Percentiles rank a stretch among this genome's conserved stretches.
These are phyloP conservation scores for Hamigera avellanea DNA, from an alignment of 495 filamentous ascomycete genomes.

Conservation along the genomic window DNA sequence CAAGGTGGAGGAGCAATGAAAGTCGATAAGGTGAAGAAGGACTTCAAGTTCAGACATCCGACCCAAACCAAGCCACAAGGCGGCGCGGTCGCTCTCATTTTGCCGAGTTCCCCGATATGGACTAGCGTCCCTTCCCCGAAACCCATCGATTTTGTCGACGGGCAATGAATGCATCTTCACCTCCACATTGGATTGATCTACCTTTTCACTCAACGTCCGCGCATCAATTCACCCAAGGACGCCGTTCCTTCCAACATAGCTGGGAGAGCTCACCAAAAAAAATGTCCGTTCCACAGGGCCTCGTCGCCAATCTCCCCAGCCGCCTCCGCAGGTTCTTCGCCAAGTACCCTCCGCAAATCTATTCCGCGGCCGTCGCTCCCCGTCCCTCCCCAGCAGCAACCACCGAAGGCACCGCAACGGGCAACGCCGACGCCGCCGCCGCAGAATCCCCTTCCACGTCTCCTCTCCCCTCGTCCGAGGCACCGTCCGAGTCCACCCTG, in stretches of 20 bases:
- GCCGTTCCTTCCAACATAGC: constrained; percentile 16
- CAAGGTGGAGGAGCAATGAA: no score
- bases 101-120: constrained; percentile 9
- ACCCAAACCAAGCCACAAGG: background rate
- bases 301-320: constrained; percentile 36
- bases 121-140: constrained; percentile 6
- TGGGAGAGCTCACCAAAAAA: background rate
- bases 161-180: background rate
- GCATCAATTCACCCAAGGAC: background rate
- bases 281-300: background rate
- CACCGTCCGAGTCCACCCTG: constrained; percentile 7
- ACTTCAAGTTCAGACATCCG: background rate
- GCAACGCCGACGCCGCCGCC: constrained; percentile 12
- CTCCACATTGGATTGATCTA: background rate
- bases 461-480: constrained; percentile 1
- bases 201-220: background rate
- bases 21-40: background rate
- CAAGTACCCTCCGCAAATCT: constrained; percentile 62
- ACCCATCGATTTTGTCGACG: background rate
- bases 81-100: background rate
- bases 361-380: constrained; percentile 28
- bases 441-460: no score
- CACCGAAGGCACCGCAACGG: constrained; percentile 6
- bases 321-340: constrained; percentile 81
- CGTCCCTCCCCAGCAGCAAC: constrained; percentile 22